phyloP scores from a whole-genome alignment of 805 yeast genomes.

The Metschnikowia drakensbergensis region DNA sequence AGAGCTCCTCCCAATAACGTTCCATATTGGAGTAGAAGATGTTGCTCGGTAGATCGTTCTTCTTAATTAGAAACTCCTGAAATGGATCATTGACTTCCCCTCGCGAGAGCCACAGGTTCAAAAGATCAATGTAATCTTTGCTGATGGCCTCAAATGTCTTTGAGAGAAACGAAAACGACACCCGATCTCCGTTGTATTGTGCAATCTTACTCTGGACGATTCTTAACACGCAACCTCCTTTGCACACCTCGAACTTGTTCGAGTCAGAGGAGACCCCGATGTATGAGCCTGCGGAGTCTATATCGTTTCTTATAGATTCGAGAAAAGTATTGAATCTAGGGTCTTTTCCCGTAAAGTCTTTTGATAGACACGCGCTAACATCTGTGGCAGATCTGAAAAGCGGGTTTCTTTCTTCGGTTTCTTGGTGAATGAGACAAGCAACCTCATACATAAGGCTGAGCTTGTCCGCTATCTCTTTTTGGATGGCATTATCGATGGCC shows the following conservation, averaged over 20 bases:
- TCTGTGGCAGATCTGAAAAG: constrained; percentile 14
- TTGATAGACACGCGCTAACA: constrained; percentile 12
- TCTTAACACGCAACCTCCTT: constrained; percentile 74
- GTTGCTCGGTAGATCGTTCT: constrained; percentile 23
- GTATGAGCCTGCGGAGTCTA: constrained; percentile 41
- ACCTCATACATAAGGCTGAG: constrained; percentile 59
- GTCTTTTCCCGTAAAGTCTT: constrained; percentile 10
- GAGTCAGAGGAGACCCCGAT: constrained; percentile 49
- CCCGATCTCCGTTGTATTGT: constrained; percentile 61
- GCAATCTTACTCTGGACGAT: constrained; percentile 57
- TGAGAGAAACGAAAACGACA: constrained; percentile 49
- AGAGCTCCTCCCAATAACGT: constrained; percentile 72
- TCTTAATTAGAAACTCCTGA: constrained; percentile 71
- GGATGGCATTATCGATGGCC: constrained; percentile 43
- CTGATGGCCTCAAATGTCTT: constrained; percentile 57
- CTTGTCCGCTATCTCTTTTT: constrained; percentile 24
- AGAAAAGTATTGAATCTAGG: constrained; percentile 32
- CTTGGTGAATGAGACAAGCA: constrained; percentile 47
- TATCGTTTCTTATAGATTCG: constrained; percentile 38
- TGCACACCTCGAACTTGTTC: constrained; percentile 49
- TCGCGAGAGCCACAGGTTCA: constrained; percentile 72
- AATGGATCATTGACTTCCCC: constrained; percentile 78
- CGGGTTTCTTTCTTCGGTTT: constrained; percentile 36
- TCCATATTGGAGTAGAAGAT: constrained; percentile 44
- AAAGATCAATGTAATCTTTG: constrained; percentile 57